Conservation (phyloP, 2,329 filamentous ascomycete species). For the Colletotrichum euphorbiae region DNA sequence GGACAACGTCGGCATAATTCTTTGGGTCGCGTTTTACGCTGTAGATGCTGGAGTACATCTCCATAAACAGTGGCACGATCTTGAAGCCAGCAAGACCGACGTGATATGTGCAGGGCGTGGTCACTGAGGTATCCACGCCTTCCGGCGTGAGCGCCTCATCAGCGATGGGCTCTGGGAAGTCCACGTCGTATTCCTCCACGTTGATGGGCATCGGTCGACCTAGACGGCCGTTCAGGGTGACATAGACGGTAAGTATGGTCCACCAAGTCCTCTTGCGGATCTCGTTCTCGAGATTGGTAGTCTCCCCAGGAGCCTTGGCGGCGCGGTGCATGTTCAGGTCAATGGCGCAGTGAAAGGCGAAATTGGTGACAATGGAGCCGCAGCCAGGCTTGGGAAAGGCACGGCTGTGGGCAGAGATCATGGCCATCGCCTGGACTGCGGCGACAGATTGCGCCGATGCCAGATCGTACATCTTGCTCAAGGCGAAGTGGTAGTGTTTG, state of each 20-base stretch:
- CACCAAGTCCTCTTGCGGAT: conserved; percentile 84
- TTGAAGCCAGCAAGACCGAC: conserved; percentile 75
- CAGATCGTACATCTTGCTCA: conserved; percentile 76
- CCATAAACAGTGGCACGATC: conserved; percentile 74
- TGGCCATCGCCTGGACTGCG: conserved; percentile 77
- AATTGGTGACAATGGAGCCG: conserved; percentile 74
- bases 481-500: conserved; percentile 80
- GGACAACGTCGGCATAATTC: conserved; percentile 73
- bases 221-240: conserved; percentile 79
- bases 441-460: conserved; percentile 70
- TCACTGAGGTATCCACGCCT: conserved; percentile 66
- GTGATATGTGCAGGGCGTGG: conserved; percentile 73
- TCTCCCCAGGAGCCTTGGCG: conserved; percentile 61
- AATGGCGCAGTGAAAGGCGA: conserved; percentile 75
- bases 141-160: conserved; percentile 77
- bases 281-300: conserved; percentile 74
- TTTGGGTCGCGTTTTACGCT: conserved; percentile 71
- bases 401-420: conserved; percentile 79
- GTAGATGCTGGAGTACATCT: conserved; percentile 83
- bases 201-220: conserved; percentile 82
- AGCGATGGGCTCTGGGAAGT: conserved; percentile 77
- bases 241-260: conserved; percentile 73
- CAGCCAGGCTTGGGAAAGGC: conserved; percentile 84
- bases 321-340: conserved; percentile 82
- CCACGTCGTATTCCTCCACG: conserved; percentile 81